Percentiles rank a stretch among this genome's conserved stretches.
phyloP scores from a whole-genome alignment of 306 rosid species.

The Oxytropis ochrocephala region DNA sequence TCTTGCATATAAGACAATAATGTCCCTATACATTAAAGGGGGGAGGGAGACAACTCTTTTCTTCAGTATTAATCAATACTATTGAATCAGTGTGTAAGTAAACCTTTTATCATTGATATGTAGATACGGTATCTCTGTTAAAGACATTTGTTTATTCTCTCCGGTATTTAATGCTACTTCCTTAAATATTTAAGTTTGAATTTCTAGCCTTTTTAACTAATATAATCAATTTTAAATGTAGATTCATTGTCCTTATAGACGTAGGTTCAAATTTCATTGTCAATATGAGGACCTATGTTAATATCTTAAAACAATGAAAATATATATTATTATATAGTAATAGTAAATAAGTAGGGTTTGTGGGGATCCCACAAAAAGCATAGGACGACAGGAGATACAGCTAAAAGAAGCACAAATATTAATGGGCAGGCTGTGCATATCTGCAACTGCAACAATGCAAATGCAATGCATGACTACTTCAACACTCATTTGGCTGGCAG shows the following conservation, averaged over 20 bases:
- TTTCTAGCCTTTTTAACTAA: no score
- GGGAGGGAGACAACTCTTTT: neutral
- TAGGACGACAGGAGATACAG: slow-evolving; percentile 34
- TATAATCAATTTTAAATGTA: no score
- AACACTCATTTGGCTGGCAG: slow-evolving; percentile 37
- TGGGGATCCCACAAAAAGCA: slow-evolving; percentile 28
- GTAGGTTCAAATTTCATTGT: no score
- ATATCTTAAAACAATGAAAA: neutral
- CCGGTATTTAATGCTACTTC: neutral
- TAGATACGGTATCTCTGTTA: slow-evolving; percentile 4
- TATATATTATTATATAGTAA: neutral
- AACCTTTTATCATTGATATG: slow-evolving; percentile 25
- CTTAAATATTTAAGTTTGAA: no score
- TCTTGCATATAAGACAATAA: neutral
- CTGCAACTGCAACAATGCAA: neutral
- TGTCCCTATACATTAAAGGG: neutral
- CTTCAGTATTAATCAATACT: neutral
- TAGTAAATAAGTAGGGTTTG: no score
- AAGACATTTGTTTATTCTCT: neutral
- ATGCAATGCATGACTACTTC: slow-evolving; percentile 20
- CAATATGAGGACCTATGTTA: no score
- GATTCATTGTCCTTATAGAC: no score
- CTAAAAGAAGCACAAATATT: slow-evolving; percentile 41
- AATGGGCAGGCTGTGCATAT: no score
- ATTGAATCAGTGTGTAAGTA: neutral